phyloP scores from a whole-genome alignment of 805 yeast genomes.

The Candida germanica region DNA sequence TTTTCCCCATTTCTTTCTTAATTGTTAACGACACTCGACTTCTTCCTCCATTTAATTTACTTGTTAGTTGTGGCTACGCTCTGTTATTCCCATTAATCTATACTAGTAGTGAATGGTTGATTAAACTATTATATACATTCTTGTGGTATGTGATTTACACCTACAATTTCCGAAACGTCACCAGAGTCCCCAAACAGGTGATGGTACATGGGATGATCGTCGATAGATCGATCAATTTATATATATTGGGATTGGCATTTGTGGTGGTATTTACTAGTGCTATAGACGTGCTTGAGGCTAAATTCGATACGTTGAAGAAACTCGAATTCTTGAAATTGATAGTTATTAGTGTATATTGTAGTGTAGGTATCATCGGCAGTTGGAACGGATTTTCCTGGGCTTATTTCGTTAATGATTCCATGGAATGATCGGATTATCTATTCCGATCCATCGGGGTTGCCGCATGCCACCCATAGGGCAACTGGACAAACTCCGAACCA shows the following conservation, averaged over 20 bases:
- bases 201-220: constrained; percentile 37
- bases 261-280: constrained; percentile 45
- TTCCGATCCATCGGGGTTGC: too few species aligned
- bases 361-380: constrained; percentile 76
- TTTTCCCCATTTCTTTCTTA: constrained; percentile 82
- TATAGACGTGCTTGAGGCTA: constrained; percentile 55
- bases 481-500: too few species aligned
- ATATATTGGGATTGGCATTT: constrained; percentile 64
- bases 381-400: constrained; percentile 91
- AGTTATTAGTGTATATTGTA: constrained; percentile 82
- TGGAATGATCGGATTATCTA: too few species aligned
- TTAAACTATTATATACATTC: constrained; percentile 73
- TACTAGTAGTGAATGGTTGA: constrained; percentile 74
- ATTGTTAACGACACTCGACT: constrained; percentile 69
- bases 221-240: constrained; percentile 67
- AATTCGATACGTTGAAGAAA: constrained; percentile 50
- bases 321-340: constrained; percentile 76
- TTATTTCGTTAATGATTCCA: constrained; percentile 75
- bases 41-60: constrained; percentile 64
- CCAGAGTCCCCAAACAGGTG: constrained; percentile 48
- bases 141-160: constrained; percentile 83
- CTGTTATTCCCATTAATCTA: constrained; percentile 84
- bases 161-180: constrained; percentile 68
- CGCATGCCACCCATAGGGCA: too few species aligned
- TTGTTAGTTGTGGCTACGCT: constrained; percentile 78